Base-by-base conservation (phyloP, 441 rosid species). In the Dalechampia spathulata region DNA sequence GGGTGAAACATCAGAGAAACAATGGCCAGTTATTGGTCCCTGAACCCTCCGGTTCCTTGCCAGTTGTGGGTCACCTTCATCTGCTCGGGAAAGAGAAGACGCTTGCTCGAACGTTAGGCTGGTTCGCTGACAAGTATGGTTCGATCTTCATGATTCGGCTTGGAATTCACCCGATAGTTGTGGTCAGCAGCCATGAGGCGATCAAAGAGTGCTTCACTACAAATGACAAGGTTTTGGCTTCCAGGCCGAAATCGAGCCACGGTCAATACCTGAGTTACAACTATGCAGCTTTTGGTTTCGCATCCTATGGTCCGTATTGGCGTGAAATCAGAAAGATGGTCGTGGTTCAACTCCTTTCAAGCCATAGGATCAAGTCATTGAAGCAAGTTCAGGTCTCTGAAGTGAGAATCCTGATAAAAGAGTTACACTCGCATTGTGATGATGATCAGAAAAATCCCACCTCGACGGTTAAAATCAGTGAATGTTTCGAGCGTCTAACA, bases 221-320 rank as follows among this genome's bases (percentile, higher is more conserved):
- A 16, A 28, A 50, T 28, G 54, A 50, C 13, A 19, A 13, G 2
- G 22, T 17, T 50, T 50, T 50, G 15, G 36, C 54, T 1, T 28
- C 23, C 30, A 36, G 54, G 14, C 54, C 54, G 17, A 13, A 12
- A 1, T 28, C 54, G 13, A 19, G 21, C 10, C 54, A 50, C 17
- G 54, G 34, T 3, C 4, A 28, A 28, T 28, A 28, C 34, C 7
- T 28, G 34, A 28, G 60, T n/a, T 43, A 56, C 27, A 4, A 56
- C 4, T 28, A 26, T 30, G 38, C 60, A 17, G 22, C 49, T 6
- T 27, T 56, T 11, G 60, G 48, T 0, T 42, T 43, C 13, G 21
- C 60, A 5, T 48, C 60, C 12, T 56, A 56, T n/a, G 60, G 60
- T 42, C 10, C 38, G 10, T 43, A 56, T 14, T 56, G 60, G 60